A percentile compares a stretch with the other conserved stretches of the same genome.
Conservation (phyloP, 805 yeast species). For the Zygoascus ofunaensis region DNA sequence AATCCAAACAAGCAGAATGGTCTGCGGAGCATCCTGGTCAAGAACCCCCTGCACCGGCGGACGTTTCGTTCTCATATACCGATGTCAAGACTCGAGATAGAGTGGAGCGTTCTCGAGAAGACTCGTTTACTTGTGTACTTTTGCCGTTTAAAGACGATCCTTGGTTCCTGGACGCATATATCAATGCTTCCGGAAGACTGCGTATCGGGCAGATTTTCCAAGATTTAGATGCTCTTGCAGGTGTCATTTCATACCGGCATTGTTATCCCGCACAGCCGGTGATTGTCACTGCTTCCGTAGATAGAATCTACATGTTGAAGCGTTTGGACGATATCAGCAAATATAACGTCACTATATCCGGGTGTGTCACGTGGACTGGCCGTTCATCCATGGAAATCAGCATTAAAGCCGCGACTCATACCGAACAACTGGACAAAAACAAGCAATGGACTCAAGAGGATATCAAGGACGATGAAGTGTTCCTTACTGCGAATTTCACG, state of each 20-base stretch:
- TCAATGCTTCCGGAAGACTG: conserved; percentile 83
- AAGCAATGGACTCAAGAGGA: conserved; percentile 43
- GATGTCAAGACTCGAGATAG: conserved; percentile 64
- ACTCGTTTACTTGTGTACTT: conserved; percentile 42
- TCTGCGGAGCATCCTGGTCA: conserved; percentile 31
- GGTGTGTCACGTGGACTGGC: conserved; percentile 93
- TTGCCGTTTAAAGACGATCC: conserved; percentile 80
- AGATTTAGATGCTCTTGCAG: conserved; percentile 89
- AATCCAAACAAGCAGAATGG: conserved; percentile 64
- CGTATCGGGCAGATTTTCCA: conserved; percentile 90
- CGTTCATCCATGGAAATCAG: conserved; percentile 91
- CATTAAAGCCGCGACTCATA: conserved; percentile 76
- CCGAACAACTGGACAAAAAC: conserved; percentile 42
- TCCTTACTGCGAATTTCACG: conserved; percentile 84
- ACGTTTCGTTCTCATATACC: conserved; percentile 42
- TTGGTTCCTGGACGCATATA: conserved; percentile 77
- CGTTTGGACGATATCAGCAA: conserved; percentile 69
- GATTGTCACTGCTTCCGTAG: conserved; percentile 92
- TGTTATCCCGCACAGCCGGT: conserved; percentile 94
- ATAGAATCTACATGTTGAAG: conserved; percentile 78
- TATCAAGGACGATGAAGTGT: conserved; percentile 58
- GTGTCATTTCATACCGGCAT: conserved; percentile 85
- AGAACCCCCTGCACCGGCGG: conserved; percentile 45
- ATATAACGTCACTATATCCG: conserved; percentile 74
- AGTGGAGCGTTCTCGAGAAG: conserved; percentile 63